Evolutionary conservation across 345 rosid genomes (phyloP).

Genomic region (Brassica incana): DNA sequence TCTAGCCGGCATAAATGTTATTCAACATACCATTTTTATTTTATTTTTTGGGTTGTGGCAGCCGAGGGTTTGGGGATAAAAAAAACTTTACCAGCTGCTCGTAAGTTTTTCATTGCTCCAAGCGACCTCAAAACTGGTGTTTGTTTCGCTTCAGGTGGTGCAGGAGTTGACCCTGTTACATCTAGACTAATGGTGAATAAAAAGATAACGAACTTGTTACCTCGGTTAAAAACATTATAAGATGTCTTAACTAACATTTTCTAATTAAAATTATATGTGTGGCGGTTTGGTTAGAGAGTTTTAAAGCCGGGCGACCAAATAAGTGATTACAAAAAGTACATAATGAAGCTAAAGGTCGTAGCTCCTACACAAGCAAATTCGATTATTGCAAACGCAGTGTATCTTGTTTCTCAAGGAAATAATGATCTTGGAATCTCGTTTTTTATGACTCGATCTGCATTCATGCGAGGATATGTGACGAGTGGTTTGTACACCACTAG

Average conservation of each 20-base stretch:
- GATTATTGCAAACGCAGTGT: slow-evolving; percentile 43
- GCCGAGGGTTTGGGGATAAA: slow-evolving; percentile 37
- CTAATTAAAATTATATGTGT: not conserved
- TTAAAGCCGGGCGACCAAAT: slow-evolving; percentile 50
- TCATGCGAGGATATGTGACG: slow-evolving; percentile 23
- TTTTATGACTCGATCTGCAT: slow-evolving; percentile 37
- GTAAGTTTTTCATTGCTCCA: slow-evolving; percentile 15
- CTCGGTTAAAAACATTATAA: slow-evolving; percentile 1
- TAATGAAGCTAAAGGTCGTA: slow-evolving; percentile 30
- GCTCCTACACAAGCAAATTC: slow-evolving; percentile 29
- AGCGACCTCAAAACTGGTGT: slow-evolving; percentile 38
- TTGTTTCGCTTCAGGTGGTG: slow-evolving; percentile 45
- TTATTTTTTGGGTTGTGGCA: slow-evolving; percentile 1
- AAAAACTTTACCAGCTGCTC: slow-evolving; percentile 27
- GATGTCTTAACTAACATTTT: not conserved
- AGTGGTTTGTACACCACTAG: slow-evolving; percentile 45
- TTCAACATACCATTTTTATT: not conserved
- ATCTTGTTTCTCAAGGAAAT: slow-evolving; percentile 49
- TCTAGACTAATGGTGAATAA: slow-evolving; percentile 24
- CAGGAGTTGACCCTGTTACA: slow-evolving; percentile 39
- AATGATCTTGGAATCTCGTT: slow-evolving; percentile 63
- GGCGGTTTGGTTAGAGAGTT: slow-evolving; percentile 45
- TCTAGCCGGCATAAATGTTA: not conserved
- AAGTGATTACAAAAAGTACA: slow-evolving; percentile 48
- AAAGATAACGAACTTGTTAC: slow-evolving; percentile 1